Base-by-base conservation (phyloP, 768 basidiomycete species). In the Sarcodon aspratus region DNA sequence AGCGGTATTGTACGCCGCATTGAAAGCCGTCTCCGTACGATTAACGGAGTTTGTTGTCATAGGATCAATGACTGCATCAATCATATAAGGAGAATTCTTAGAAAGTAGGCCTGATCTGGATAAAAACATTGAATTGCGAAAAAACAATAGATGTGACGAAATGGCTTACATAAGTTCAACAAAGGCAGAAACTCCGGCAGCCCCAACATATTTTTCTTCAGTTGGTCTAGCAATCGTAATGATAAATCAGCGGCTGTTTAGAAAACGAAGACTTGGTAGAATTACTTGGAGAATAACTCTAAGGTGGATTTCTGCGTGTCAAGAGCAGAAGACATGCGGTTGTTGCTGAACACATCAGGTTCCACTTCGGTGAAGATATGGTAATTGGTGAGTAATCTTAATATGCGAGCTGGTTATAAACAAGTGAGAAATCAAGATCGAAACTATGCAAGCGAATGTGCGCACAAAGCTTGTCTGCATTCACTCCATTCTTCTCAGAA, bases 341-440 rank as follows among this genome's bases (percentile, higher is more conserved):
- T 65, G 50, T 61, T 60, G 2, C 58, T 54, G 37, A 63, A 65
- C 2, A 61, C 58, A 36, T 63, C 54, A 9, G 64, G 63, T 0
- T 55, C 52, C 5, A 64, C 57, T 50, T 65, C 65, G 6, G 50
- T 50, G 52, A 64, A 64, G 35, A 66, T 54, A 49, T 65, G 61
- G 9, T 55, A 47, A 1, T 62, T 55, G 9, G 62, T 56, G n/a
- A 66, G 53, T 13, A 59, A 51, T 6, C 65, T 57, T 15, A 66
- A 48, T 11, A 61, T 52, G 9, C 68, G 57, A 9, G 53, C 61
- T 63, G 47, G 11, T 62, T 66, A 9, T 3, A 13, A 37, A 33
- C 6, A 31, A 10, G 18, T 42, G 12, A 40, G 15, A 15, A 13
- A 37, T 12, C 7, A 21, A 12, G 36, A 9, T 18, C 13, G 12